A percentile compares a stretch with the other conserved stretches of the same genome.
These are phyloP conservation scores for Ustilago cynodontis DNA, from an alignment of 1,284 basidiomycete genomes.

Conservation along the genomic window DNA sequence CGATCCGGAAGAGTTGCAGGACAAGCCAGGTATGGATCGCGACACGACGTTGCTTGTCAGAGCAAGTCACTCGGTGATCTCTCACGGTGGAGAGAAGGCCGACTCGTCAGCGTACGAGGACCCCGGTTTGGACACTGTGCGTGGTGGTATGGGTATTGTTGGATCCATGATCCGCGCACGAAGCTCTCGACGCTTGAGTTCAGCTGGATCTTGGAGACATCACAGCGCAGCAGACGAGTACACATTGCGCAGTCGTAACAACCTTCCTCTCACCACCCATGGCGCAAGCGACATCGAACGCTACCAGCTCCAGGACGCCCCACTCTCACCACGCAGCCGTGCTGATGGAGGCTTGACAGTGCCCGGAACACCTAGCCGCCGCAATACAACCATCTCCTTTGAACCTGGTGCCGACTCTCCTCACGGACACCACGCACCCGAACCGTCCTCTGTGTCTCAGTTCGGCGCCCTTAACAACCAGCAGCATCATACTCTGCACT, in stretches of 20 bases:
- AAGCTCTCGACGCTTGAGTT: conserved; percentile 56
- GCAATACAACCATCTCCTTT: conserved; percentile 50
- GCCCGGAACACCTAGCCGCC: conserved; percentile 20
- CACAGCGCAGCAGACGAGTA: conserved; percentile 60
- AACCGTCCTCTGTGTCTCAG: conserved; percentile 14
- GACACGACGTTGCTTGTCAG: conserved; percentile 64
- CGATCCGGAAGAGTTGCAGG: conserved; percentile 64
- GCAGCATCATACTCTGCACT: conserved; percentile 15
- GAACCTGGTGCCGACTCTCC: conserved; percentile 41
- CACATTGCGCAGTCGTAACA: conserved; percentile 33
- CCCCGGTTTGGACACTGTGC: conserved; percentile 68
- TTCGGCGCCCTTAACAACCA: conserved; percentile 21
- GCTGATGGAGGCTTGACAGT: conserved; percentile 7
- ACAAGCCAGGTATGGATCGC: conserved; percentile 63
- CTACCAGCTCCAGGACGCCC: conserved; percentile 65
- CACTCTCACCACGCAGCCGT: conserved; percentile 38
- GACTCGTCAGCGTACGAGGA: conserved; percentile 59
- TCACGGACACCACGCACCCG: conserved; percentile 54
- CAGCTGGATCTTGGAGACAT: conserved; percentile 43
- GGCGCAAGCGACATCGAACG: conserved; percentile 46
- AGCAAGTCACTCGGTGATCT: conserved; percentile 58
- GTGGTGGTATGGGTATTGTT: conserved; percentile 67
- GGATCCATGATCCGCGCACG: conserved; percentile 67
- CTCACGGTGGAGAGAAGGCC: conserved; percentile 45
- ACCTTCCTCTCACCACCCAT: conserved; percentile 48